These are phyloP conservation scores for Pleurotus platypus DNA, from an alignment of 768 basidiomycete genomes.

Conservation along the genomic window DNA sequence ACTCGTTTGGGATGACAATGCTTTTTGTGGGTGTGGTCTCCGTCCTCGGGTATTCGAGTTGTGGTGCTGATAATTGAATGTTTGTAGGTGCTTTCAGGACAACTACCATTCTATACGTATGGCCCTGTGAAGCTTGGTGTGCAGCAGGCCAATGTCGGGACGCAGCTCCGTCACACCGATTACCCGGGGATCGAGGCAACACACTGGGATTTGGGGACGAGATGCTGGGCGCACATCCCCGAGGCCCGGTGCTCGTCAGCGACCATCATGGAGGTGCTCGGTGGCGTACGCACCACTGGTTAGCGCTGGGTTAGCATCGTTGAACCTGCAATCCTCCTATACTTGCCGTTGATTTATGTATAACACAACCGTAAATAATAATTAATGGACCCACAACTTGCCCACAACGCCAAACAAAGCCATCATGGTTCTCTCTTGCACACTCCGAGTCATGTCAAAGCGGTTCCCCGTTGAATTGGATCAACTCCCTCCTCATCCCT, in stretches of 20 bases:
- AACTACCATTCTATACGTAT: background rate
- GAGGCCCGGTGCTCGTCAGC: background rate
- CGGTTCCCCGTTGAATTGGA: no score
- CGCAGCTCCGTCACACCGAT: background rate
- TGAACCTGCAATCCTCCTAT: no score
- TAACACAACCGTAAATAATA: no score
- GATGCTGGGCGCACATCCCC: background rate
- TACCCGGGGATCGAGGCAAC: background rate
- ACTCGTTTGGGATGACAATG: constrained; percentile 12
- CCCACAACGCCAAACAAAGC: no score
- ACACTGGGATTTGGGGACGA: background rate
- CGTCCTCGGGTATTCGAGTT: background rate
- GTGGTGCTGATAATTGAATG: background rate
- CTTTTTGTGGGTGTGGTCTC: background rate
- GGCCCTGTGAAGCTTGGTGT: background rate
- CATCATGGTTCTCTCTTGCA: no score
- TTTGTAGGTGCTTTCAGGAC: background rate
- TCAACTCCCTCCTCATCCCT: no score
- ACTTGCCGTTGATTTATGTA: no score
- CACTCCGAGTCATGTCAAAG: no score
- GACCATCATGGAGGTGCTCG: background rate
- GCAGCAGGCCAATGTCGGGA: background rate
- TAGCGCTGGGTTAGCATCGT: no score
- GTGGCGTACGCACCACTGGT: background rate
- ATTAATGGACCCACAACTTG: no score